Percentiles rank a stretch among this genome's conserved stretches.
phyloP scores from a whole-genome alignment of 139 green algal species.

The Picochlorum sp. region DNA sequence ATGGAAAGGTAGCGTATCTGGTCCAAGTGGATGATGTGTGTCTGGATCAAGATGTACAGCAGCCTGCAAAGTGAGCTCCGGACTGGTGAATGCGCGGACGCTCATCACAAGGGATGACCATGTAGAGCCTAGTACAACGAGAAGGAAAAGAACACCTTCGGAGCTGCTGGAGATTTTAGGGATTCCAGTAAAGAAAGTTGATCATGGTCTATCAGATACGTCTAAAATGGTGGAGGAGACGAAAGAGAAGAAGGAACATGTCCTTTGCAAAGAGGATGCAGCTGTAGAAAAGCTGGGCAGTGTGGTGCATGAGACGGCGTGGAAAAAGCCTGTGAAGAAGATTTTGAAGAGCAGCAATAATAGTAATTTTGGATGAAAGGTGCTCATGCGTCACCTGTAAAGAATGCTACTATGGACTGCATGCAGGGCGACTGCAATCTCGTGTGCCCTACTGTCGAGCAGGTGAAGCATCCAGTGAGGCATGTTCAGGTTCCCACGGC shows the following conservation, averaged over 20 bases:
- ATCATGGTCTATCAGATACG: not conserved
- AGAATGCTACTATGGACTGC: too few relatives aligned
- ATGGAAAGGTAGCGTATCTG: not conserved
- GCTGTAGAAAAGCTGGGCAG: too few relatives aligned
- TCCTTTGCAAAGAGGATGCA: too few relatives aligned
- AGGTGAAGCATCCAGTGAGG: slow-evolving; percentile 4
- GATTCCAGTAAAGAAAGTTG: not conserved
- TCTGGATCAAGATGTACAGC: not conserved
- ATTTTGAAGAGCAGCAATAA: too few relatives aligned
- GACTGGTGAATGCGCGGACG: too few relatives aligned
- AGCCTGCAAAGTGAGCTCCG: too few relatives aligned
- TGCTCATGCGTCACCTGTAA: too few relatives aligned
- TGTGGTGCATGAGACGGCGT: too few relatives aligned
- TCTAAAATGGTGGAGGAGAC: not conserved
- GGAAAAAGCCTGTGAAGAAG: too few relatives aligned
- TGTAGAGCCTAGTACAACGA: not conserved
- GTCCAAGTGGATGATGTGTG: not conserved
- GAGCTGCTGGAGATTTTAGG: not conserved
- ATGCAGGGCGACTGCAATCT: too few relatives aligned
- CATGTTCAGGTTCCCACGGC: slow-evolving; percentile 24
- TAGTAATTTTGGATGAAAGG: too few relatives aligned
- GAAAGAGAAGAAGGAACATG: not conserved
- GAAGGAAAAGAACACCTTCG: not conserved
- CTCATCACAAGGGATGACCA: not conserved
- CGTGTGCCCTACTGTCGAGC: too few relatives aligned